Evolutionary conservation across 2,329 filamentous ascomycete species (phyloP).

Genomic region (Botryotinia convoluta): DNA sequence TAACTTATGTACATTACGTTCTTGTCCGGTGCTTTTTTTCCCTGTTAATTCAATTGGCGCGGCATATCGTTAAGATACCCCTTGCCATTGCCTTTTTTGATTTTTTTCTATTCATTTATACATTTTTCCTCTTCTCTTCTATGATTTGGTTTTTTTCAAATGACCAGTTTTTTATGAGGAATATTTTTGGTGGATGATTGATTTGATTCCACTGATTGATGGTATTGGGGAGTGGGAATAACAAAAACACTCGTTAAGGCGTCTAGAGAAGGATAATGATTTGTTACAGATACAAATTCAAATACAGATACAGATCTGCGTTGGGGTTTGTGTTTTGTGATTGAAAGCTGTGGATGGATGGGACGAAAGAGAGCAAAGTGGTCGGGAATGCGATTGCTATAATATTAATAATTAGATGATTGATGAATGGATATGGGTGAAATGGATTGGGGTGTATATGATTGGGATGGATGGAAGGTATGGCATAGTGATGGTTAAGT

Average conservation of each 20-base stretch:
- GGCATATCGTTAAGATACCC: conserved; percentile 21
- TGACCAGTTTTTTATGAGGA: conserved; percentile 7
- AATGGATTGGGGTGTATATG: conserved; percentile 13
- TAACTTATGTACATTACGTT: conserved; percentile 21
- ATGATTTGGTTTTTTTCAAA: conserved; percentile 2
- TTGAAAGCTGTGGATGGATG: background rate
- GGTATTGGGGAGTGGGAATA: background rate
- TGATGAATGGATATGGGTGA: background rate
- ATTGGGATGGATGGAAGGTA: conserved; percentile 1
- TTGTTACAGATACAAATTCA: background rate
- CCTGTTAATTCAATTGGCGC: conserved; percentile 16
- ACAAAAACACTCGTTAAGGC: conserved; percentile 16
- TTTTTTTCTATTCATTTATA: conserved; percentile 12
- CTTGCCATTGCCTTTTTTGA: conserved; percentile 10
- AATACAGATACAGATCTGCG: background rate
- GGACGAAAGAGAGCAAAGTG: background rate
- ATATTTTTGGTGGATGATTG: conserved; percentile 1
- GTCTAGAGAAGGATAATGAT: conserved; percentile 5
- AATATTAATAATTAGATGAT: conserved; percentile 18
- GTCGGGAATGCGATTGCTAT: background rate
- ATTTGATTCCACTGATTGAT: conserved; percentile 4
- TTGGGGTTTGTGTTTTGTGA: background rate
- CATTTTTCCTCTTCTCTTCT: conserved; percentile 5
- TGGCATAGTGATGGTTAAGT: background rate
- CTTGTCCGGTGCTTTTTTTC: conserved; percentile 12